Evolutionary conservation across 2,329 filamentous ascomycete species (phyloP).

Genomic region (Neofusicoccum sp.): DNA sequence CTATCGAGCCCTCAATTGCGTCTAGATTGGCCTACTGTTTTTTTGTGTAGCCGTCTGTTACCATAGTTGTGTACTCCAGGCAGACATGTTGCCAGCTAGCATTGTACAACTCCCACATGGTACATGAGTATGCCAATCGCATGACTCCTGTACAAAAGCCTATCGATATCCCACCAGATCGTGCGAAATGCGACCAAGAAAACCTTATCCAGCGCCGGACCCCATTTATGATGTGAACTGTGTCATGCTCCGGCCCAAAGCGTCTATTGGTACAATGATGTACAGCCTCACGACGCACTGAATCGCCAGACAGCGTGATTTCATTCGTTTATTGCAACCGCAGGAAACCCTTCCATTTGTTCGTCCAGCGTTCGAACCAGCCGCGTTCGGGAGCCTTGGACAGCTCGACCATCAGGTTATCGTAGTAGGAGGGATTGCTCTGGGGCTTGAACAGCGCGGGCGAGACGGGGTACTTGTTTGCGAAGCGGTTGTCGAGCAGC

Average conservation of each 20-base stretch:
- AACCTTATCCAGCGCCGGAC: not conserved
- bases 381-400: conserved; percentile 34
- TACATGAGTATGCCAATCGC: too few species aligned
- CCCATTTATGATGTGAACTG: not conserved
- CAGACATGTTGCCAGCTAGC: too few species aligned
- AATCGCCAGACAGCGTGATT: not conserved
- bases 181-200: not conserved
- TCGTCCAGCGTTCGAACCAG: conserved; percentile 35
- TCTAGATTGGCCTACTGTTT: too few species aligned
- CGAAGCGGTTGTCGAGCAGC: conserved; percentile 59
- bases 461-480: conserved; percentile 38
- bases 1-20: too few species aligned
- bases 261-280: not conserved
- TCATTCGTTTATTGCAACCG: conserved; percentile 24
- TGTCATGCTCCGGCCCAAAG: not conserved
- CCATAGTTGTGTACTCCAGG: too few species aligned
- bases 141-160: too few species aligned
- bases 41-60: too few species aligned
- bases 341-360: conserved; percentile 40
- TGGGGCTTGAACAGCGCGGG: conserved; percentile 30
- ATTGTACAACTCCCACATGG: too few species aligned
- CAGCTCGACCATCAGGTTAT: conserved; percentile 36
- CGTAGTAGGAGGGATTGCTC: conserved; percentile 37
- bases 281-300: not conserved
- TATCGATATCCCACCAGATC: too few species aligned